These are phyloP conservation scores for Sclerotinia subarctica DNA, from an alignment of 2,329 filamentous ascomycete species.

Conservation along the genomic window DNA sequence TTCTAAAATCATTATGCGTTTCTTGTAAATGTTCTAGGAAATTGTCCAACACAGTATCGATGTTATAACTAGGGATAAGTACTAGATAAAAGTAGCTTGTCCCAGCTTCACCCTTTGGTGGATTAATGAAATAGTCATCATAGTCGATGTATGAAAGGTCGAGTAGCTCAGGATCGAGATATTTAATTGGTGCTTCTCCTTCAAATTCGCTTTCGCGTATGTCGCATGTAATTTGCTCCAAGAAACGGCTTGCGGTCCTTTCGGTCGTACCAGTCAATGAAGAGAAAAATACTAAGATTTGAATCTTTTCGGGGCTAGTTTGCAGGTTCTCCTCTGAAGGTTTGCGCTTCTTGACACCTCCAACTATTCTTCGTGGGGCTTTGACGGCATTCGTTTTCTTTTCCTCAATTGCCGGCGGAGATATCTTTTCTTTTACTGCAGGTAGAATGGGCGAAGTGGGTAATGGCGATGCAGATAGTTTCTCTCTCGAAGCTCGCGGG, in stretches of 20 bases:
- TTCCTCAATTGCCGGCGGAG: constrained; percentile 20
- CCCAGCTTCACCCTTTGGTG: constrained; percentile 57
- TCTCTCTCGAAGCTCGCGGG: constrained; percentile 35
- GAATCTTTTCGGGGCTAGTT: constrained; percentile 49
- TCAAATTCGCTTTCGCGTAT: constrained; percentile 28
- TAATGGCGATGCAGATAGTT: constrained; percentile 36
- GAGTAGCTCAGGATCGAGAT: constrained; percentile 60
- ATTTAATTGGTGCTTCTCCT: constrained; percentile 37
- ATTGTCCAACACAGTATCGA: constrained; percentile 84
- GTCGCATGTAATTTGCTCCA: constrained; percentile 48
- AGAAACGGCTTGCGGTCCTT: constrained; percentile 63
- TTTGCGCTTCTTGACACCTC: constrained; percentile 35
- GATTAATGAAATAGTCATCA: constrained; percentile 84
- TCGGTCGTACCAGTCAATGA: constrained; percentile 84
- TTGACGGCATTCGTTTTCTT: constrained; percentile 35
- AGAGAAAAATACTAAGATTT: constrained; percentile 82
- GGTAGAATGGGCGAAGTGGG: constrained; percentile 28
- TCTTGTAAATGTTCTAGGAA: constrained; percentile 86
- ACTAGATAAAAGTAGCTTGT: constrained; percentile 76
- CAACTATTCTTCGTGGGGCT: constrained; percentile 40
- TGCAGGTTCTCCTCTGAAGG: constrained; percentile 36
- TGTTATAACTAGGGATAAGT: constrained; percentile 88
- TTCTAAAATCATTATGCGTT: constrained; percentile 94
- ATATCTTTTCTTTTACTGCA: constrained; percentile 30
- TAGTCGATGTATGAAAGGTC: constrained; percentile 86